Conservation (phyloP, 2,329 filamentous ascomycete species). For the Coniochaeta prunicola region DNA sequence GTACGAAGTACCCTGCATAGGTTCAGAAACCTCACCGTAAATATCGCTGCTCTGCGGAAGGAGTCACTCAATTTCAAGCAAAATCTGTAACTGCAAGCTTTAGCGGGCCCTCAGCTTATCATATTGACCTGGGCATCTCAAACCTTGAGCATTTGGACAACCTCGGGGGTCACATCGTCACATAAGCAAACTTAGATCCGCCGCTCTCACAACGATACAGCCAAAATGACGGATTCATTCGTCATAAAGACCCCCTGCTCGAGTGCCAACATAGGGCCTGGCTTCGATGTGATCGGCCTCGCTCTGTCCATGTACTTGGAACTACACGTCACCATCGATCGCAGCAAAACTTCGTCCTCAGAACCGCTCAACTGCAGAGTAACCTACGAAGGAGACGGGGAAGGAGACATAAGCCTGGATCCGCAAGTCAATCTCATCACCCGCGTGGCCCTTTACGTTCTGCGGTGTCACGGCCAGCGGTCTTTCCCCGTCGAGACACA, state of each 20-base stretch:
- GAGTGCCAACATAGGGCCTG: conserved; percentile 94
- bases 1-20: background rate
- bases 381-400: conserved; percentile 80
- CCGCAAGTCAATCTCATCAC: conserved; percentile 90
- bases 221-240: conserved; percentile 42
- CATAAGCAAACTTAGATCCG: background rate
- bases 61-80: background rate
- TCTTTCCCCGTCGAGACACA: conserved; percentile 79
- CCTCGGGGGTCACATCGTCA: background rate
- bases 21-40: background rate
- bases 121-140: too few species aligned
- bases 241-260: conserved; percentile 81
- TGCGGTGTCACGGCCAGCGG: conserved; percentile 83
- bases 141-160: background rate
- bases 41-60: background rate
- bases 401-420: conserved; percentile 70
- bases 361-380: conserved; percentile 77
- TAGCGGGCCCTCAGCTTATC: background rate
- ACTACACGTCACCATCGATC: conserved; percentile 71
- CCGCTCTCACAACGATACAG: background rate
- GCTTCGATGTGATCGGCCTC: conserved; percentile 96
- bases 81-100: background rate
- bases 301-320: conserved; percentile 92
- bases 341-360: conserved; percentile 42
- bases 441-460: conserved; percentile 85